These are phyloP conservation scores for Penicillium sp. DNA, from an alignment of 2,329 filamentous ascomycete genomes.

Conservation along the genomic window DNA sequence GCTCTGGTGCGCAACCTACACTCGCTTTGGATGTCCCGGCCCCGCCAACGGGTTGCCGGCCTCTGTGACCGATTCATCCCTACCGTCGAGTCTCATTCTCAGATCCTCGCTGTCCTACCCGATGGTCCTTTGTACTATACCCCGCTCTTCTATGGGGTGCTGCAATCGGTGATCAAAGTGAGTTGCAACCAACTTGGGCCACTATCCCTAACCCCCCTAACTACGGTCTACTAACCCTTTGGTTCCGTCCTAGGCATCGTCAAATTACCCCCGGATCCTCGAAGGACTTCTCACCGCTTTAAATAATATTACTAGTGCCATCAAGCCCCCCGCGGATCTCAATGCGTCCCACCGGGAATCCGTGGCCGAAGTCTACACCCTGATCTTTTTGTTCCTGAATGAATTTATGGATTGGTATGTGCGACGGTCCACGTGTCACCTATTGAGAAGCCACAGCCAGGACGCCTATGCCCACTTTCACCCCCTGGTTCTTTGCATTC, in stretches of 20 bases:
- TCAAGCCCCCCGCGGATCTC: slow-evolving; percentile 20
- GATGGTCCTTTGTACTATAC: slow-evolving; percentile 27
- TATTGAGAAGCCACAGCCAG: slow-evolving; percentile 36
- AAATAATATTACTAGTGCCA: slow-evolving; percentile 34
- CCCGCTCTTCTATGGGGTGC: slow-evolving; percentile 36
- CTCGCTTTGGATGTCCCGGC: slow-evolving; percentile 28
- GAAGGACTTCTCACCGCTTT: slow-evolving; percentile 36
- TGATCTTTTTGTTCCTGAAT: slow-evolving; percentile 37
- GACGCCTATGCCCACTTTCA: slow-evolving; percentile 37
- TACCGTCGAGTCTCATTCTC: slow-evolving; percentile 30
- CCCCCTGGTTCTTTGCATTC: slow-evolving; percentile 33
- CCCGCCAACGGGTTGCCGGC: slow-evolving; percentile 27
- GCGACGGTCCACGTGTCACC: slow-evolving; percentile 33
- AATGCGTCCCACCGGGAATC: slow-evolving; percentile 15
- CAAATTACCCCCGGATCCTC: slow-evolving; percentile 35
- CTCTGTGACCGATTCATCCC: slow-evolving; percentile 31
- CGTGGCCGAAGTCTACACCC: slow-evolving; percentile 34
- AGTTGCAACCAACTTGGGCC: background rate
- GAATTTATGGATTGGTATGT: slow-evolving; percentile 43
- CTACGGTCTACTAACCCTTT: background rate
- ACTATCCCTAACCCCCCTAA: background rate
- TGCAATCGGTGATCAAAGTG: slow-evolving; percentile 41
- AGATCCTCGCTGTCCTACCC: slow-evolving; percentile 28
- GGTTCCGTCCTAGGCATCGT: slow-evolving; percentile 31
- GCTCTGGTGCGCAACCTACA: slow-evolving; percentile 29